These are phyloP conservation scores for Teratosphaeria pseudoeucalypti DNA, from an alignment of 2,329 filamentous ascomycete species.

Conservation along the genomic window DNA sequence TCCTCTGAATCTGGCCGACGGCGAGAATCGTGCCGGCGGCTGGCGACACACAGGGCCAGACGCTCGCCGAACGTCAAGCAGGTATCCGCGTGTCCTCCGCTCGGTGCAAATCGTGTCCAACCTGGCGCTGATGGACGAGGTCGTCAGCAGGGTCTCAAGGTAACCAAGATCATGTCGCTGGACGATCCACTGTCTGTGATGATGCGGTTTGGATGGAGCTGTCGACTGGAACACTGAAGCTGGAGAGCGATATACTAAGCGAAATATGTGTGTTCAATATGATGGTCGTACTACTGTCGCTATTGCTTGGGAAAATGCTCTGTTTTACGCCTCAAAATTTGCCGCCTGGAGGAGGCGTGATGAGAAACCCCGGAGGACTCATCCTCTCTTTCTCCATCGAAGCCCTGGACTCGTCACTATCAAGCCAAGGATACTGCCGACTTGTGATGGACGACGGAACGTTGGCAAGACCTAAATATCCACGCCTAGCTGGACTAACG, in stretches of 20 bases:
- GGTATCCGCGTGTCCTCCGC: not conserved
- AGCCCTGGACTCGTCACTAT: not conserved
- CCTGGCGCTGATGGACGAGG: not conserved
- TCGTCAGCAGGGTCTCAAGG: not conserved
- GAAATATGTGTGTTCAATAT: not conserved
- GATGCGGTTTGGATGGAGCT: not conserved
- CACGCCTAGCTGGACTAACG: not conserved
- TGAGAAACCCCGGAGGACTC: not conserved
- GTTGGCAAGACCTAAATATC: not conserved
- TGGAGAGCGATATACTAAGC: not conserved
- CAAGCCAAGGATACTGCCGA: not conserved
- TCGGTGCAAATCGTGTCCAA: not conserved
- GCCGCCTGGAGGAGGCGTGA: not conserved
- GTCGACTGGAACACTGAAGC: not conserved
- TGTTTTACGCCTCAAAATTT: not conserved
- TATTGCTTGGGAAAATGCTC: not conserved
- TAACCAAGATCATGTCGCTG: not conserved
- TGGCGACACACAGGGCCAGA: not conserved
- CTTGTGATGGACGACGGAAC: not conserved
- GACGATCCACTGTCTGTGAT: not conserved
- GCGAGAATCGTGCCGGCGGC: not conserved
- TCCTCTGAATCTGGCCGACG: not conserved
- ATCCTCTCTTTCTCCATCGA: not conserved
- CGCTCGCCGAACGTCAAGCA: not conserved
- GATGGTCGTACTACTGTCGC: not conserved